These are phyloP conservation scores for Beauveria australis DNA, from an alignment of 2,329 filamentous ascomycete species.

Conservation along the genomic window DNA sequence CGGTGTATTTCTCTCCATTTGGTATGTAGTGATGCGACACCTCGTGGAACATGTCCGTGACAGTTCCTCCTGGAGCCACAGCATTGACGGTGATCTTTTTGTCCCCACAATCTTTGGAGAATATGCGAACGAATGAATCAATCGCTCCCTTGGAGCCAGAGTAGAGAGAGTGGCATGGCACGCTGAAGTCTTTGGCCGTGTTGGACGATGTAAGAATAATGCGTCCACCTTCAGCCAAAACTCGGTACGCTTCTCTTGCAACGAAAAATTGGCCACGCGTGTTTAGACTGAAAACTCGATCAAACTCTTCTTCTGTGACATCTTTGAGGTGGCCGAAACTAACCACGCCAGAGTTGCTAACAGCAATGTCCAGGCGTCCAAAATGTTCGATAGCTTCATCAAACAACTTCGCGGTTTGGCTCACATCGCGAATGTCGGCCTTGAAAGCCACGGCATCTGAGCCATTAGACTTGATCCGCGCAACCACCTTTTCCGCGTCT, in stretches of 20 bases:
- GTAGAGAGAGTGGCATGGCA: slow-evolving; percentile 66
- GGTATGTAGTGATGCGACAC: slow-evolving; percentile 57
- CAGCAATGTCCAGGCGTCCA: slow-evolving; percentile 61
- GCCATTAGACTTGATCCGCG: slow-evolving; percentile 47
- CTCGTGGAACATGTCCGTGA: slow-evolving; percentile 38
- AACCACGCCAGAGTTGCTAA: slow-evolving; percentile 63
- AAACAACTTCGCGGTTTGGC: slow-evolving; percentile 56
- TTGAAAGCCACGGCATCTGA: slow-evolving; percentile 56
- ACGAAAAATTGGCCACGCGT: slow-evolving; percentile 65
- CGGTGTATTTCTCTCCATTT: slow-evolving; percentile 42
- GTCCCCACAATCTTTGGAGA: slow-evolving; percentile 63
- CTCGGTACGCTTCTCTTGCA: slow-evolving; percentile 60
- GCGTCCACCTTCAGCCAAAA: slow-evolving; percentile 59
- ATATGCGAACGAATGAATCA: slow-evolving; percentile 67
- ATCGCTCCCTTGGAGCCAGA: slow-evolving; percentile 69
- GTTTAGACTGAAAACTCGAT: slow-evolving; percentile 63
- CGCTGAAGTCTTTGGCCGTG: slow-evolving; percentile 56
- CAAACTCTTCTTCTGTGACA: slow-evolving; percentile 61
- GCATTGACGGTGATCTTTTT: slow-evolving; percentile 61
- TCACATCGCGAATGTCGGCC: slow-evolving; percentile 59
- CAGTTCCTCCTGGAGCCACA: slow-evolving; percentile 58
- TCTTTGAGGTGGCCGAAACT: slow-evolving; percentile 61
- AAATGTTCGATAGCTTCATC: slow-evolving; percentile 53
- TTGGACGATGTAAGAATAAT: slow-evolving; percentile 69
- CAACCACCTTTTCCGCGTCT: slow-evolving; percentile 47